phyloP scores from a whole-genome alignment of 306 rosid species.

The Cyamopsis tetragonoloba region DNA sequence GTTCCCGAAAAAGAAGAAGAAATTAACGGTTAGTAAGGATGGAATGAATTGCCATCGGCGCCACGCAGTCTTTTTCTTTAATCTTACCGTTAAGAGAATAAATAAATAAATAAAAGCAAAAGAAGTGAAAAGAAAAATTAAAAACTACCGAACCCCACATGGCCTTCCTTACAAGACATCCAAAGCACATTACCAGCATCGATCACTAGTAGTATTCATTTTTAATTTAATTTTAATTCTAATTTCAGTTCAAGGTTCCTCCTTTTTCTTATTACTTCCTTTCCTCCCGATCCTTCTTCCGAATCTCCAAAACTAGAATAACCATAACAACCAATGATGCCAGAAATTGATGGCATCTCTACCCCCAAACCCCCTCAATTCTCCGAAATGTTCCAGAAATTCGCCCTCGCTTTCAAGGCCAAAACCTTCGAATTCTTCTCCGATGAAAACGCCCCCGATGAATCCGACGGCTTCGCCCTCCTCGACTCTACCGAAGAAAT shows the following conservation, averaged over 20 bases:
- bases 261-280: background rate
- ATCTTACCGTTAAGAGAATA: constrained; percentile 21
- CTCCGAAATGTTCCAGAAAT: constrained; percentile 93
- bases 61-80: background rate
- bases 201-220: too few relatives aligned
- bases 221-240: background rate
- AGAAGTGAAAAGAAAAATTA: too few relatives aligned
- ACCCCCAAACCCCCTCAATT: constrained; percentile 79
- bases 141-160: constrained; percentile 16
- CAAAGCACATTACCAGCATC: constrained; percentile 25
- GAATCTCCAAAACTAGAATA: background rate
- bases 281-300: background rate
- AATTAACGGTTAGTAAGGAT: constrained; percentile 12
- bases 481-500: constrained; percentile 89
- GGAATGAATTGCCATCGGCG: background rate
- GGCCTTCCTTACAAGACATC: constrained; percentile 29
- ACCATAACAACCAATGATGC: constrained; percentile 31
- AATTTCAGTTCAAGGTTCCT: background rate
- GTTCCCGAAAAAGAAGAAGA: too few relatives aligned
- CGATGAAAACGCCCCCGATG: constrained; percentile 56
- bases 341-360: constrained; percentile 56
- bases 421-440: constrained; percentile 89
- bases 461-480: constrained; percentile 68
- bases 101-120: background rate
- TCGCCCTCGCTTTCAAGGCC: constrained; percentile 90